Evolutionary conservation across 192 early-diverging fungal species (phyloP), one percentile per base, ranked within the genome.

Genomic region (Linnemannia zychae): DNA sequence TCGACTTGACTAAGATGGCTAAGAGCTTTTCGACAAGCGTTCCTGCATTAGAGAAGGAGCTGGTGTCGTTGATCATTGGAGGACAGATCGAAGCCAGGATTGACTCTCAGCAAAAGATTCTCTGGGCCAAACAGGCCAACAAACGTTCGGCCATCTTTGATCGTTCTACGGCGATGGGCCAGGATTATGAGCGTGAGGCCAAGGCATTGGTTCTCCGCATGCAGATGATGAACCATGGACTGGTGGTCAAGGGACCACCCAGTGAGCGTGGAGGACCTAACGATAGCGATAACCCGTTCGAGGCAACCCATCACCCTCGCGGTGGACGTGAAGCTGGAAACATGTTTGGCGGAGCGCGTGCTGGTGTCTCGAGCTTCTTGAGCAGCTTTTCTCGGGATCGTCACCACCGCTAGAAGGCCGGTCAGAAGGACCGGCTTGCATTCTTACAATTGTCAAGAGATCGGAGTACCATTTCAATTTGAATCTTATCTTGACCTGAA

Each of bases 91-190:
- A 93, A 67, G 96, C 94, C 22, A 78, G 96, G 50, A 96, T 97
- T 73, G 97, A 97, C 82, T 95, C 93, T 76, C 95, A 97, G 82
- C 93, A 94, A 86, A 97, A 97, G 94, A 91, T 96, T 70, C 80
- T 96, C 7, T 87, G 87, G 75, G 88, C 92, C n/a, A 95, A 95
- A 78, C 89, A 91, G 60, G 82, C 91, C 48, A 92, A 96, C 77
- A 90, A 94, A 79, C 91, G 96, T 28, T 92, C 87, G 20, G 86
- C 84, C 3, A 91, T 95, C 34, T 97, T 95, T 86, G 90, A 93
- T 20, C 92, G 90, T n/a, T 87, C 94, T 0, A 70, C 94, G 44
- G 72, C 85, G 12, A 91, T 95, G 82, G 94, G 94, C 33, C 78
- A 90, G 12, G 94, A 94, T 12, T 96, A 95, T 82, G 89, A 95